Evolutionary conservation across 176 grass and related monocot genomes (phyloP), one percentile per base, ranked within the genome.

Genomic region (Secale cereale): DNA sequence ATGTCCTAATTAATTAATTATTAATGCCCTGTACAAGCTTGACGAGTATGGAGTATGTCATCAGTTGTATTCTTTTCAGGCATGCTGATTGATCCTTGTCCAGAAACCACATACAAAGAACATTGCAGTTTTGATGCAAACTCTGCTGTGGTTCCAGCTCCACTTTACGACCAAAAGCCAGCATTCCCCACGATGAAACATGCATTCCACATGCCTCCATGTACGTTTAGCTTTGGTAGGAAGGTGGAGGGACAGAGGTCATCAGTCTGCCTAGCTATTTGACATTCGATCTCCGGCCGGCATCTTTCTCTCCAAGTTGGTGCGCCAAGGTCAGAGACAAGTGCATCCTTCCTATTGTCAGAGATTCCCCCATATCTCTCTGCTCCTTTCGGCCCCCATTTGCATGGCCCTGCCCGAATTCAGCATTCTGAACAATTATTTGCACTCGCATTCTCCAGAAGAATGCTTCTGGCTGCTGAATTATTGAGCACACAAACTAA

Each of bases 281-380:
- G 12, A 45, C 12, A 13, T 43, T 43, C 40, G 12, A 45, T 45
- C 43, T 74, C 52, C 17, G 17, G 46, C 46, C 46, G 33, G 61
- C 59, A 81, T 26, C 69, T 81, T 69, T 82, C 17, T 67, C 29
- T 43, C 40, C 8, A 60, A 25, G 40, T 76, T 26, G 63, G 50
- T 28, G 65, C 27, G 26, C 35, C 36, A 52, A 71, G 63, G 83
- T 86, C 78, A 37, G 52, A 56, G 52, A 19, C 57, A 52, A 86
- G 31, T 86, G 79, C 79, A 46, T 73, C 65, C 57, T 45, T 45
- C 43, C 43, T 82, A 90, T 86, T 50, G 46, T 50, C 46, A 50
- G 46, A 50, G 46, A 50, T 45, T 79, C 33, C 32, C 40, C 46
- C 39, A 22, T 20, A 59, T 66, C 8, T 13, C 73, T 83, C 52